Percentiles rank a stretch among this genome's conserved stretches.
Evolutionary conservation across 2,329 filamentous ascomycete species (phyloP).

Genomic region (Cladosporium sp.): DNA sequence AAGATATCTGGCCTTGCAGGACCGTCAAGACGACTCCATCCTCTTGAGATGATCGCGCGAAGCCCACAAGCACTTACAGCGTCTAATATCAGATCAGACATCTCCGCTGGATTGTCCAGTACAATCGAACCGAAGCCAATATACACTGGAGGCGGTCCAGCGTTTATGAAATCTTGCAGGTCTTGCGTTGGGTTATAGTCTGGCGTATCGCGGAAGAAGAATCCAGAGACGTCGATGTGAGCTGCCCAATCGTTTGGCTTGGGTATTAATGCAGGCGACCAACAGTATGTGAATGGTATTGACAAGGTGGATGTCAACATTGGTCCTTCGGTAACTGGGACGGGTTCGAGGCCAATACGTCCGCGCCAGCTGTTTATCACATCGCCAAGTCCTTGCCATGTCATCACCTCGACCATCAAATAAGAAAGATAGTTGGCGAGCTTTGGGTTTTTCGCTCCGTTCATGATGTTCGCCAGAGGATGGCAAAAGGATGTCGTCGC

Average conservation of each 20-base stretch:
- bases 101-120: slow-evolving; percentile 64
- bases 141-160: slow-evolving; percentile 68
- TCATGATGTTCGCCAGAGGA: slow-evolving; percentile 71
- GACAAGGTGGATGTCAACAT: slow-evolving; percentile 68
- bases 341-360: slow-evolving; percentile 66
- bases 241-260: slow-evolving; percentile 34
- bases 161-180: slow-evolving; percentile 59
- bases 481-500: slow-evolving; percentile 73
- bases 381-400: slow-evolving; percentile 62
- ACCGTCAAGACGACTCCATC: slow-evolving; percentile 45
- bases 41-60: slow-evolving; percentile 49
- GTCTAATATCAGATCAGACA: slow-evolving; percentile 67
- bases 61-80: slow-evolving; percentile 52
- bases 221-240: slow-evolving; percentile 68
- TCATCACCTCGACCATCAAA: slow-evolving; percentile 73
- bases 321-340: slow-evolving; percentile 73
- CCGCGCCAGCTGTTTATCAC: slow-evolving; percentile 71
- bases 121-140: slow-evolving; percentile 80
- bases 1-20: slow-evolving; percentile 35
- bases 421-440: slow-evolving; percentile 81
- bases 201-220: slow-evolving; percentile 63
- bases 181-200: slow-evolving; percentile 62
- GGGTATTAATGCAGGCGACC: slow-evolving; percentile 28
- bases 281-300: slow-evolving; percentile 70
- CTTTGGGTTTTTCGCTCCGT: slow-evolving; percentile 64